A percentile compares a stretch with the other conserved stretches of the same genome.
These are phyloP conservation scores for Salvia miltiorrhiza DNA, from an alignment of 257 asterid species.

Conservation along the genomic window DNA sequence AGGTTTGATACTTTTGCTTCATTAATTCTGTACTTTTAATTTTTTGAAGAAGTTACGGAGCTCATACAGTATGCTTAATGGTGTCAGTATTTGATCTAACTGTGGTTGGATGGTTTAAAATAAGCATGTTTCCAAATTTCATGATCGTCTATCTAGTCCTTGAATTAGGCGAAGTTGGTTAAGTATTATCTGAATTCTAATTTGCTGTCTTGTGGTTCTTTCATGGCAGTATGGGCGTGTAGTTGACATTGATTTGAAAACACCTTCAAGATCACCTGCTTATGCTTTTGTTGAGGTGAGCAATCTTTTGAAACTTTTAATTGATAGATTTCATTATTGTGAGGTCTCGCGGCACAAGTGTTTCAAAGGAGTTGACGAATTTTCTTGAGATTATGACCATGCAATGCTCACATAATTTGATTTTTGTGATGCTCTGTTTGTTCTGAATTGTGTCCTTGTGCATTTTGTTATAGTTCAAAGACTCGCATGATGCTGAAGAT, in stretches of 20 bases:
- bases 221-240: slow-evolving; percentile 57
- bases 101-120: not conserved
- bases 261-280: slow-evolving; percentile 68
- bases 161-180: not conserved
- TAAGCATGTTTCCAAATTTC: not conserved
- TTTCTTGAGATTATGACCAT: not conserved
- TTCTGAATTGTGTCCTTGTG: not conserved
- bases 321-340: not conserved
- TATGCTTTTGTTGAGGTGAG: slow-evolving; percentile 78
- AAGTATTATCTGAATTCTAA: not conserved
- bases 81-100: not conserved
- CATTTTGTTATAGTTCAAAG: slow-evolving; percentile 1
- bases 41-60: not conserved
- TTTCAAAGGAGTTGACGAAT: not conserved
- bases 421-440: not conserved
- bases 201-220: not conserved
- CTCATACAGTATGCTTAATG: not conserved
- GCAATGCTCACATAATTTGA: not conserved
- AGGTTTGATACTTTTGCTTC: slow-evolving; percentile 34
- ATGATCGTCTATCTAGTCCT: not conserved
- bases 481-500: not conserved
- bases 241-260: slow-evolving; percentile 61
- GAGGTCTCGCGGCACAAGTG: no score
- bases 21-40: not conserved
- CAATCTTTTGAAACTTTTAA: not conserved